Conservation (phyloP, 768 basidiomycete genomes). For the Kwoniella mangroviensis region DNA sequence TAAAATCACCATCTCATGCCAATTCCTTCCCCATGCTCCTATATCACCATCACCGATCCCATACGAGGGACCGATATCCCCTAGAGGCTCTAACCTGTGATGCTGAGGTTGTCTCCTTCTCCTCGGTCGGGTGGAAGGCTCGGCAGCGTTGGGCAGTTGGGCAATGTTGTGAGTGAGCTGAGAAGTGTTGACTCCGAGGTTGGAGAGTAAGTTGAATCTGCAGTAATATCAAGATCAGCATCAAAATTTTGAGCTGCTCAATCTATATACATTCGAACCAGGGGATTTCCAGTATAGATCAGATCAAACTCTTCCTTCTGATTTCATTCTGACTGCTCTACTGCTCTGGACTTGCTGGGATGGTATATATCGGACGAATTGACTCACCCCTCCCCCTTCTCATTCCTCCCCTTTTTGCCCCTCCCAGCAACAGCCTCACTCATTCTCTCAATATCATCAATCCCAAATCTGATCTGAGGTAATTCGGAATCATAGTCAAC, state of each 20-base stretch:
- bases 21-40: constrained; percentile 48
- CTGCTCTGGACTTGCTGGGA: too few species aligned
- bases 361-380: neutral
- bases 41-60: constrained; percentile 40
- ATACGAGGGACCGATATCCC: constrained; percentile 32
- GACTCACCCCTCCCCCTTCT: constrained; percentile 43
- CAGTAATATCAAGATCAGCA: too few species aligned
- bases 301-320: neutral
- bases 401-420: constrained; percentile 39
- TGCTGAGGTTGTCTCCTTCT: constrained; percentile 10
- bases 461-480: constrained; percentile 82
- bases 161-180: constrained; percentile 76
- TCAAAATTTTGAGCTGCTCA: too few species aligned
- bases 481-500: constrained; percentile 66
- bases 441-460: constrained; percentile 94
- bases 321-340: neutral
- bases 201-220: constrained; percentile 77
- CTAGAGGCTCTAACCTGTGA: constrained; percentile 18
- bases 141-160: constrained; percentile 34
- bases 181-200: constrained; percentile 91
- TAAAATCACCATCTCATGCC: constrained; percentile 53
- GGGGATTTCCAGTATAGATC: too few species aligned
- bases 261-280: too few species aligned
- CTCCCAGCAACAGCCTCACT: constrained; percentile 70
- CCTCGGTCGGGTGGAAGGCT: constrained; percentile 20